A percentile compares a stretch with the other conserved stretches of the same genome.
Conservation (phyloP, 768 basidiomycete species). For the Guyanaporus albipodus region DNA sequence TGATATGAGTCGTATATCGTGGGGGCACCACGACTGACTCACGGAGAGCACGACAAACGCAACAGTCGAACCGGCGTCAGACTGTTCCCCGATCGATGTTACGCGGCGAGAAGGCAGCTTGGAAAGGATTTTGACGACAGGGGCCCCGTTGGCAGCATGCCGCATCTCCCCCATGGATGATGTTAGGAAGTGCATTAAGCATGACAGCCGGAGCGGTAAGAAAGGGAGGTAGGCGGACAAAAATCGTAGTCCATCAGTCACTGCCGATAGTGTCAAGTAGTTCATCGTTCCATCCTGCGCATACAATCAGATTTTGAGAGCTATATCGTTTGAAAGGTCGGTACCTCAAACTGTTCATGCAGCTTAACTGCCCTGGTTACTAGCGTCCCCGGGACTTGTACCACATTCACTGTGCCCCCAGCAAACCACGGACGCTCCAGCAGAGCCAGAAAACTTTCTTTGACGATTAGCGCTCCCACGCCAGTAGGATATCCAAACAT, state of each 20-base stretch:
- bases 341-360: slow-evolving; percentile 78
- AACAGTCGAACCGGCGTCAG: slow-evolving; percentile 61
- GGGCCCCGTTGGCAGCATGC: slow-evolving; percentile 56
- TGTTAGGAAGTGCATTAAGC: slow-evolving; percentile 59
- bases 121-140: slow-evolving; percentile 69
- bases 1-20: slow-evolving; percentile 1
- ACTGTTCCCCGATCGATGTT: slow-evolving; percentile 57
- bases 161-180: slow-evolving; percentile 51
- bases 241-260: slow-evolving; percentile 74
- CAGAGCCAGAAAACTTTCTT: slow-evolving; percentile 57
- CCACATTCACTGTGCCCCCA: slow-evolving; percentile 77
- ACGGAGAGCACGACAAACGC: slow-evolving; percentile 63
- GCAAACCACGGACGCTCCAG: slow-evolving; percentile 80
- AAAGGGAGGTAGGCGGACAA: slow-evolving; percentile 77
- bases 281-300: slow-evolving; percentile 81
- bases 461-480: slow-evolving; percentile 74
- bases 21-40: slow-evolving; percentile 24
- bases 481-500: slow-evolving; percentile 90
- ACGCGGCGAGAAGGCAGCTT: slow-evolving; percentile 51
- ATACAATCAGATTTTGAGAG: slow-evolving; percentile 7
- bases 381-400: slow-evolving; percentile 73
- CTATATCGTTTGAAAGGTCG: slow-evolving; percentile 2
- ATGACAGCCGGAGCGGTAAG: slow-evolving; percentile 70
- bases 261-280: slow-evolving; percentile 71
- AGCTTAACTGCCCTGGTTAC: slow-evolving; percentile 55